A percentile compares a stretch with the other conserved stretches of the same genome.
Evolutionary conservation across 2,329 filamentous ascomycete species (phyloP).

Genomic region (Arthrobotrys pseudoclavata): DNA sequence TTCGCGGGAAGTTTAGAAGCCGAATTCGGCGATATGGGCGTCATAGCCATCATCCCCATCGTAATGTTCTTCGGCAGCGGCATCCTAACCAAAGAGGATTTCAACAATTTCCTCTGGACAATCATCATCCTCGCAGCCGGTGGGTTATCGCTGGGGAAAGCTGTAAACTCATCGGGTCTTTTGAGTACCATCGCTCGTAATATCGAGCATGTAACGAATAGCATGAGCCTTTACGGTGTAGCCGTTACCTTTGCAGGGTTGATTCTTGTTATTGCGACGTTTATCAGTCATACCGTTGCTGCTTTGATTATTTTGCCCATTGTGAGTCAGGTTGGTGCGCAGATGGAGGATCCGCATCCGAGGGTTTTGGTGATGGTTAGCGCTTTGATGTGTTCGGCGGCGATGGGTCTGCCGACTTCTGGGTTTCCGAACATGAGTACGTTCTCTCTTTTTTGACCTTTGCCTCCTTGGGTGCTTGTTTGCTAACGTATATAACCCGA

Average conservation of each 20-base stretch:
- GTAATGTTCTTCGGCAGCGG: slow-evolving; percentile 97
- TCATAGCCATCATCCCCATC: slow-evolving; percentile 95
- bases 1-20: slow-evolving; percentile 87
- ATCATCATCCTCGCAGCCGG: slow-evolving; percentile 98
- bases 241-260: slow-evolving; percentile 85
- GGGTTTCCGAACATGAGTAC: slow-evolving; percentile 99
- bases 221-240: slow-evolving; percentile 86
- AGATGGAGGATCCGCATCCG: slow-evolving; percentile 90
- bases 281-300: slow-evolving; percentile 97
- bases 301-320: slow-evolving; percentile 94
- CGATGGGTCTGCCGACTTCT: slow-evolving; percentile 94
- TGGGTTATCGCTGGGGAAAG: slow-evolving; percentile 90
- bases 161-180: slow-evolving; percentile 91
- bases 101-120: slow-evolving; percentile 99
- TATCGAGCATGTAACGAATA: slow-evolving; percentile 81
- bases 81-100: slow-evolving; percentile 97
- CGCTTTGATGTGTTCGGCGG: slow-evolving; percentile 94
- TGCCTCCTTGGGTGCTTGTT: slow-evolving; percentile 18
- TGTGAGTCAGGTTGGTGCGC: slow-evolving; percentile 84
- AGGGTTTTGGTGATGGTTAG: slow-evolving; percentile 90
- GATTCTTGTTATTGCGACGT: slow-evolving; percentile 93
- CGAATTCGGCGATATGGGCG: slow-evolving; percentile 96
- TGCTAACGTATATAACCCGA: slow-evolving; percentile 56
- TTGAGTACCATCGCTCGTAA: slow-evolving; percentile 85
- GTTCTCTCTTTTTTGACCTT: slow-evolving; percentile 67